Evolutionary conservation across 148 eudicot genomes (phyloP).

Genomic region (Suaeda aralocaspica): DNA sequence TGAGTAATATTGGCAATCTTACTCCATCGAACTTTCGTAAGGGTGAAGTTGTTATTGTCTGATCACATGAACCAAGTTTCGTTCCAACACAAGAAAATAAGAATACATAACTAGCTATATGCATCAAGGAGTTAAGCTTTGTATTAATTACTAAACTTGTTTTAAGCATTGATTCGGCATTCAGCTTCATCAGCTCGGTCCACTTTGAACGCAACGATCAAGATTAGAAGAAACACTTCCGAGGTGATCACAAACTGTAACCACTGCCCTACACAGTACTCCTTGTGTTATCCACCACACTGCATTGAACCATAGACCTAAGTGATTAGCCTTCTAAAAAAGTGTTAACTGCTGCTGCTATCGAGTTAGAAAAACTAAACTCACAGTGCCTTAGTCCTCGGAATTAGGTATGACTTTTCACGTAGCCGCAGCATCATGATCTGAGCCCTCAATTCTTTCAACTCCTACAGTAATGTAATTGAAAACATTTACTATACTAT

Average conservation of each 20-base stretch:
- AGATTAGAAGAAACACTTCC: slow-evolving; percentile 66
- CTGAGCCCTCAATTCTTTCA: slow-evolving; percentile 61
- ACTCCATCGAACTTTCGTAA: slow-evolving; percentile 40
- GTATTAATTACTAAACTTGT: slow-evolving; percentile 45
- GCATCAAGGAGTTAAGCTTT: neutral
- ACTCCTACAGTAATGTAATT: slow-evolving; percentile 37
- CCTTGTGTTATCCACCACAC: slow-evolving; percentile 69
- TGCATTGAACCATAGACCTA: slow-evolving; percentile 20
- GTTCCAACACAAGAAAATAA: slow-evolving; percentile 3
- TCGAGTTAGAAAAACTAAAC: neutral
- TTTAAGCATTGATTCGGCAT: slow-evolving; percentile 45
- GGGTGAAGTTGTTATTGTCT: slow-evolving; percentile 44
- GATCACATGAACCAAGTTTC: slow-evolving; percentile 53
- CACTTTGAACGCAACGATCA: slow-evolving; percentile 33
- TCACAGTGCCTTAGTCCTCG: slow-evolving; percentile 43
- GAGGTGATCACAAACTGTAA: slow-evolving; percentile 69
- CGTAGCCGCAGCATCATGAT: slow-evolving; percentile 69
- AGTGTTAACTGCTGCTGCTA: too few relatives aligned
- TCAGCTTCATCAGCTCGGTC: slow-evolving; percentile 44
- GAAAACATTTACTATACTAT: neutral
- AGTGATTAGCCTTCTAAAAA: neutral
- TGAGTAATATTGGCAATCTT: slow-evolving; percentile 35
- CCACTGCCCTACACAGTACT: slow-evolving; percentile 59
- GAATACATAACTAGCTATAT: neutral
- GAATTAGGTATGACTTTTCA: slow-evolving; percentile 42